Percentiles rank a stretch among this genome's conserved stretches.
Conservation (phyloP, 768 basidiomycete species). For the Termitomyces sp. region DNA sequence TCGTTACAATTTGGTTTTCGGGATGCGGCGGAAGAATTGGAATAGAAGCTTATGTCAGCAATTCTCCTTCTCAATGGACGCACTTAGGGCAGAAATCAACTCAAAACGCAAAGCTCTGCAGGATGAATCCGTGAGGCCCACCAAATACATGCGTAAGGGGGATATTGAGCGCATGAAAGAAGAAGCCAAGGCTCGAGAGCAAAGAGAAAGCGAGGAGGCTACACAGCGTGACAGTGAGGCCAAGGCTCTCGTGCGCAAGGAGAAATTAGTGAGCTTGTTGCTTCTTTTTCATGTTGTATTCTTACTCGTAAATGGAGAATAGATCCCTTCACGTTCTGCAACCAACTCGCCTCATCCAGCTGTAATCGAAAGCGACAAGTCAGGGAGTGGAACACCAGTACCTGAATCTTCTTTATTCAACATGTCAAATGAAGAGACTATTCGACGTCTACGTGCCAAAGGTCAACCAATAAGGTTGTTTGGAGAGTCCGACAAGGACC, state of each 20-base stretch:
- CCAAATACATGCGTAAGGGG: constrained; percentile 87
- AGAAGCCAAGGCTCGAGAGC: constrained; percentile 31
- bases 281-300: constrained; percentile 4
- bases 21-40: constrained; percentile 33
- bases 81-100: constrained; percentile 84
- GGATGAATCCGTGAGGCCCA: constrained; percentile 45
- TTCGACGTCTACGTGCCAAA: constrained; percentile 83
- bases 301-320: constrained; percentile 42
- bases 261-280: constrained; percentile 38
- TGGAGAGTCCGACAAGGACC: constrained; percentile 92
- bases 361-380: constrained; percentile 22
- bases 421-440: constrained; percentile 89
- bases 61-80: constrained; percentile 59
- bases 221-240: constrained; percentile 19
- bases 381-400: constrained; percentile 27
- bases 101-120: constrained; percentile 77
- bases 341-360: constrained; percentile 36
- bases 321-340: constrained; percentile 34
- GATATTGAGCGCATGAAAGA: constrained; percentile 76
- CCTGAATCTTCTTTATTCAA: constrained; percentile 65
- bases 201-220: constrained; percentile 18
- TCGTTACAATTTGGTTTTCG: constrained; percentile 25
- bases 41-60: constrained; percentile 29
- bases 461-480: constrained; percentile 95
- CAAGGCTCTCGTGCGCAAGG: constrained; percentile 25